phyloP scores from a whole-genome alignment of 768 basidiomycete genomes.

The Boletus huronensis region DNA sequence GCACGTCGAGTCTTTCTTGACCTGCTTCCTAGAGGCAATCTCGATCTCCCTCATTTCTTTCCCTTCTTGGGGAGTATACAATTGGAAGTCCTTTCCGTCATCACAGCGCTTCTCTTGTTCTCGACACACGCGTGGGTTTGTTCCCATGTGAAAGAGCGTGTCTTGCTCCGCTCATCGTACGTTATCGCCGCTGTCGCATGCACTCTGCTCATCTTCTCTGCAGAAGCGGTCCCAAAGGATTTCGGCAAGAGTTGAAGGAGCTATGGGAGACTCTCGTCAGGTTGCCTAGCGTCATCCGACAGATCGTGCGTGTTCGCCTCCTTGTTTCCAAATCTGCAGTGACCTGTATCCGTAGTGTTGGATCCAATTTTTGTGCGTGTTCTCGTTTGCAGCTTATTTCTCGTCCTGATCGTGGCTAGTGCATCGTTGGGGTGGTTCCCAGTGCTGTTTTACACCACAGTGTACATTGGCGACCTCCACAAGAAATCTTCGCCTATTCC shows the following conservation, averaged over 20 bases:
- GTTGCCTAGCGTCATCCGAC: constrained; percentile 71
- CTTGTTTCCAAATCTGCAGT: constrained; percentile 5
- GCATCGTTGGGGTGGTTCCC: constrained; percentile 94
- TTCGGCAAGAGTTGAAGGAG: constrained; percentile 48
- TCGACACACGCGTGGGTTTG: constrained; percentile 62
- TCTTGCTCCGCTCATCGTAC: constrained; percentile 49
- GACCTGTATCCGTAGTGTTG: constrained; percentile 48
- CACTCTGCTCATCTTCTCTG: constrained; percentile 2
- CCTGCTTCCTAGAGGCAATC: constrained; percentile 56
- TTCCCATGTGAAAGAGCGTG: constrained; percentile 64
- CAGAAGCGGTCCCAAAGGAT: constrained; percentile 27
- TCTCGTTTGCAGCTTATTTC: background rate
- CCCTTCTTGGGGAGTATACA: constrained; percentile 79
- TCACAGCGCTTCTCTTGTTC: constrained; percentile 68
- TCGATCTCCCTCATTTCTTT: constrained; percentile 66
- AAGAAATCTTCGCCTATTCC: constrained; percentile 42
- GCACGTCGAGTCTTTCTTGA: background rate
- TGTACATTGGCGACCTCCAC: constrained; percentile 88
- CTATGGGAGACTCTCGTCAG: constrained; percentile 70
- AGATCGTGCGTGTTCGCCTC: constrained; percentile 57
- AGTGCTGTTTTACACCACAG: constrained; percentile 79
- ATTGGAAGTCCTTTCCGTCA: constrained; percentile 73
- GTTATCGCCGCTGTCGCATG: background rate
- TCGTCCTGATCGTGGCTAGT: constrained; percentile 35
- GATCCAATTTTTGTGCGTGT: constrained; percentile 76